phyloP scores from a whole-genome alignment of 1,139 yeast genomes.

The Taphrina betulina region DNA sequence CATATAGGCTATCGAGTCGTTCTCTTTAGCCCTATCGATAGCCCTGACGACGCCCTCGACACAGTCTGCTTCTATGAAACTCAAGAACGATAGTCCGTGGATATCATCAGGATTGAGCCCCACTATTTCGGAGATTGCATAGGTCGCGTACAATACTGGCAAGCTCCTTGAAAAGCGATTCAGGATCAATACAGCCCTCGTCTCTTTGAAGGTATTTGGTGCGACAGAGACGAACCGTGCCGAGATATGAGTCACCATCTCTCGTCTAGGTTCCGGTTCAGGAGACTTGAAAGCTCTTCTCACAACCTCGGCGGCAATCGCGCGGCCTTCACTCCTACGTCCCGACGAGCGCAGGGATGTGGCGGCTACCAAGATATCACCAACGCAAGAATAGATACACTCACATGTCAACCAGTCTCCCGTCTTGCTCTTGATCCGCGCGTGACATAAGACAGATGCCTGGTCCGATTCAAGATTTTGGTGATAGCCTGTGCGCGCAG shows the following conservation, averaged over 20 bases:
- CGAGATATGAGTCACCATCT: conserved; percentile 28
- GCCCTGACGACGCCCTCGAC: conserved; percentile 35
- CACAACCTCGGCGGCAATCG: conserved; percentile 33
- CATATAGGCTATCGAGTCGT: conserved; percentile 35
- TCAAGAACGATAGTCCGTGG: conserved; percentile 32
- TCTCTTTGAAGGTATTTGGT: conserved; percentile 23
- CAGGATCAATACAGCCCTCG: conserved; percentile 36
- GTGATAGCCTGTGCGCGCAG: conserved; percentile 11
- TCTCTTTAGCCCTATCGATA: conserved; percentile 36
- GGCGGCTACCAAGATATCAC: conserved; percentile 35
- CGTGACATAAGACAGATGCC: conserved; percentile 32
- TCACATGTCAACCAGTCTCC: conserved; percentile 34
- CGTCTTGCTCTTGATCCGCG: conserved; percentile 9
- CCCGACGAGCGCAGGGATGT: conserved; percentile 30
- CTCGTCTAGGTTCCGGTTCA: conserved; percentile 16
- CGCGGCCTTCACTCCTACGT: conserved; percentile 5
- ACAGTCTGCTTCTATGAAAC: conserved; percentile 31
- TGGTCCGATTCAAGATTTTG: conserved; percentile 23
- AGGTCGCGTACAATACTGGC: conserved; percentile 36
- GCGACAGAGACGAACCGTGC: conserved; percentile 21
- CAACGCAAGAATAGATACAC: conserved; percentile 34
- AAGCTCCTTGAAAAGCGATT: conserved; percentile 33
- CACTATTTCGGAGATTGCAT: conserved; percentile 26
- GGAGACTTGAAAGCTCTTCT: conserved; percentile 26
- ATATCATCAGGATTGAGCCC: conserved; percentile 28